phyloP scores from a whole-genome alignment of 2,329 filamentous ascomycete species.

The Tolypocladium tundrense region DNA sequence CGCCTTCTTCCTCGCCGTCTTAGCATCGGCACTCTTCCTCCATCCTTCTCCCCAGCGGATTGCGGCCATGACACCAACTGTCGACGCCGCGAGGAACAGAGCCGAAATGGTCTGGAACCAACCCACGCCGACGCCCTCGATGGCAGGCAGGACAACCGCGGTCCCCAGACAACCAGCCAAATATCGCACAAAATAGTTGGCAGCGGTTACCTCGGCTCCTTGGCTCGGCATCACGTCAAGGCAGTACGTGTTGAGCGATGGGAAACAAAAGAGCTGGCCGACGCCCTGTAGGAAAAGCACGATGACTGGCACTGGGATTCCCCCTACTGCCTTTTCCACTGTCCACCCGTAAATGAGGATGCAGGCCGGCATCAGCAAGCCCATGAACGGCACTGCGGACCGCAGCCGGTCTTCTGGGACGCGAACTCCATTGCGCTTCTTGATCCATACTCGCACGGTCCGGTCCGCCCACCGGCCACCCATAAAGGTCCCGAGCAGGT shows the following conservation, averaged over 20 bases:
- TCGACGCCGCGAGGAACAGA: conserved; percentile 24
- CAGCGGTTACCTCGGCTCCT: conserved; percentile 65
- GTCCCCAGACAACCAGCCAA: conserved; percentile 62
- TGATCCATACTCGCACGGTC: conserved; percentile 54
- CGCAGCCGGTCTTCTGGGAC: conserved; percentile 60
- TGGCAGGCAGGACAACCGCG: conserved; percentile 61
- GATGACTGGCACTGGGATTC: conserved; percentile 53
- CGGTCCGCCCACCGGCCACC: conserved; percentile 64
- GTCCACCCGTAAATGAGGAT: conserved; percentile 54
- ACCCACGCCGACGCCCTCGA: conserved; percentile 66
- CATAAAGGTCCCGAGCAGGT: conserved; percentile 57
- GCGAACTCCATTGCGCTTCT: conserved; percentile 44
- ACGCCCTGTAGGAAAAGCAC: conserved; percentile 67
- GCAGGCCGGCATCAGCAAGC: conserved; percentile 46
- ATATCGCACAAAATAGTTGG: conserved; percentile 72
- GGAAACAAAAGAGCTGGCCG: conserved; percentile 66
- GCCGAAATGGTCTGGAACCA: conserved; percentile 64
- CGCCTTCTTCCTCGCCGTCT: conserved; percentile 5
- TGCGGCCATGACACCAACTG: conserved; percentile 24
- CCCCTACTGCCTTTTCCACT: conserved; percentile 37
- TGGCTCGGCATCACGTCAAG: conserved; percentile 65
- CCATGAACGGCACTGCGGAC: conserved; percentile 46
- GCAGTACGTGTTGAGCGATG: conserved; percentile 69
- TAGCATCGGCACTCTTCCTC: conserved; percentile 24
- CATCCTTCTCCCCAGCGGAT: conserved; percentile 30